A percentile compares a stretch with the other conserved stretches of the same genome.
phyloP scores from a whole-genome alignment of 23 red algal species.

The Agarophyton chilense region DNA sequence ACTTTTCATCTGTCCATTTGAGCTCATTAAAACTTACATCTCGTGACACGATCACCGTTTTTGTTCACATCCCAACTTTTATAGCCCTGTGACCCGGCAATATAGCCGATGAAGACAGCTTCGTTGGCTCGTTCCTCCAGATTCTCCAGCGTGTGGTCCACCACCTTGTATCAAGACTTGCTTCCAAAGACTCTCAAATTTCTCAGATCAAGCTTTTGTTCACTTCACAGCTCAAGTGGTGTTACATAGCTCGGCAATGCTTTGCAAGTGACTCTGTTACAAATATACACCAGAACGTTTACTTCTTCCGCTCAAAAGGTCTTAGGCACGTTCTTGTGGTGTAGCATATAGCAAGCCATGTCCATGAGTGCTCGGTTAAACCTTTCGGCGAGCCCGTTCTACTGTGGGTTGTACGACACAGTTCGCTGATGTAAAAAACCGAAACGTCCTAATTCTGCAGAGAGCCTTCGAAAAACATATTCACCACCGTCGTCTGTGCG shows the following conservation, averaged over 20 bases:
- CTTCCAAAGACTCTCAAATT: constrained; percentile 17
- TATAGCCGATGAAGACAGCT: constrained; percentile 11
- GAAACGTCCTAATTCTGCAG: neutral
- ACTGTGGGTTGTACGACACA: constrained; percentile 4
- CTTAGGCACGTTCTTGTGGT: neutral
- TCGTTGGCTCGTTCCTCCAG: neutral
- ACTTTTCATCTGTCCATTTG: neutral
- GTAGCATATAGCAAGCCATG: constrained; percentile 12
- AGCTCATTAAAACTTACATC: constrained; percentile 13
- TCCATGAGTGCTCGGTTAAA: constrained; percentile 21
- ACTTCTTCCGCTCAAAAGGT: constrained; percentile 9
- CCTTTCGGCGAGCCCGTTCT: constrained; percentile 28
- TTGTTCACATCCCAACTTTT: constrained; percentile 14
- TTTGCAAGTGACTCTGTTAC: neutral
- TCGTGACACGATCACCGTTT: constrained; percentile 3
- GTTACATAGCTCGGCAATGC: neutral
- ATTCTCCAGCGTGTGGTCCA: neutral
- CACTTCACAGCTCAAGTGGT: neutral
- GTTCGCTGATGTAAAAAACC: neutral
- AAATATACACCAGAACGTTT: neutral
- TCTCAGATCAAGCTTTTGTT: neutral
- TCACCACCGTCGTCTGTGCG: constrained; percentile 19
- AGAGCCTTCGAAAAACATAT: too few species aligned
- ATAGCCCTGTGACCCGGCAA: constrained; percentile 4
- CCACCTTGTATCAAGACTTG: neutral